Percentiles rank a stretch among this genome's conserved stretches.
These are phyloP conservation scores for Colletotrichum euphorbiae DNA, from an alignment of 2,329 filamentous ascomycete genomes.

Conservation along the genomic window DNA sequence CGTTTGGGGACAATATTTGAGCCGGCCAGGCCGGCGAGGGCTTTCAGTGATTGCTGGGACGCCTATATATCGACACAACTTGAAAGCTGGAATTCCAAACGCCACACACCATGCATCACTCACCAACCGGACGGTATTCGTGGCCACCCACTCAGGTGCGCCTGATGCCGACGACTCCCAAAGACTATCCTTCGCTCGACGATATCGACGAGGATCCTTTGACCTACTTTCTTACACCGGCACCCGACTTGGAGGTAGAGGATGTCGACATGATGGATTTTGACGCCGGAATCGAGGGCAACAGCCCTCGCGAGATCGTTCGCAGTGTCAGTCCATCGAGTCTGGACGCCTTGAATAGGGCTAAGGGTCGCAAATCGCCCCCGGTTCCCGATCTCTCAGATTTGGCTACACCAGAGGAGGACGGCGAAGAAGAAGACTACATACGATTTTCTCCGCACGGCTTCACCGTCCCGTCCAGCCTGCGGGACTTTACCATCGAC, in stretches of 20 bases:
- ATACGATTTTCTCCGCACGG: constrained; percentile 59
- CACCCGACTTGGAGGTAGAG: constrained; percentile 54
- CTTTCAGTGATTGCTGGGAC: constrained; percentile 30
- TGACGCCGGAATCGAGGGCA: constrained; percentile 68
- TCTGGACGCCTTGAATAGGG: constrained; percentile 62
- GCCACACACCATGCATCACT: constrained; percentile 49
- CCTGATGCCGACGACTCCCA: constrained; percentile 56
- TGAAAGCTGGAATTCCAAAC: background rate
- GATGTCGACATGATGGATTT: constrained; percentile 62
- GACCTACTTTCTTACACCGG: constrained; percentile 67
- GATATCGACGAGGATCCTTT: constrained; percentile 66
- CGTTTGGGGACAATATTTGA: constrained; percentile 36
- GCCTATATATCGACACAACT: background rate
- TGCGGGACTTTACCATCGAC: constrained; percentile 57
- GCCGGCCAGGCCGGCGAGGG: constrained; percentile 40
- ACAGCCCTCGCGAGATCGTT: constrained; percentile 58
- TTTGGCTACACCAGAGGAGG: constrained; percentile 56
- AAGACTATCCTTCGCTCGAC: constrained; percentile 58
- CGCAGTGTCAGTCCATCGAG: constrained; percentile 69
- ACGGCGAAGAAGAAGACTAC: constrained; percentile 64
- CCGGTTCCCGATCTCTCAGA: constrained; percentile 54
- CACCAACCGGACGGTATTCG: constrained; percentile 56
- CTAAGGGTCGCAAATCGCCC: constrained; percentile 49
- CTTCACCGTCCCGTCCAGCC: constrained; percentile 54
- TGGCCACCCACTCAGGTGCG: constrained; percentile 66